Conservation (phyloP, 2,329 filamentous ascomycete genomes). For the Byssochlamys sp. region DNA sequence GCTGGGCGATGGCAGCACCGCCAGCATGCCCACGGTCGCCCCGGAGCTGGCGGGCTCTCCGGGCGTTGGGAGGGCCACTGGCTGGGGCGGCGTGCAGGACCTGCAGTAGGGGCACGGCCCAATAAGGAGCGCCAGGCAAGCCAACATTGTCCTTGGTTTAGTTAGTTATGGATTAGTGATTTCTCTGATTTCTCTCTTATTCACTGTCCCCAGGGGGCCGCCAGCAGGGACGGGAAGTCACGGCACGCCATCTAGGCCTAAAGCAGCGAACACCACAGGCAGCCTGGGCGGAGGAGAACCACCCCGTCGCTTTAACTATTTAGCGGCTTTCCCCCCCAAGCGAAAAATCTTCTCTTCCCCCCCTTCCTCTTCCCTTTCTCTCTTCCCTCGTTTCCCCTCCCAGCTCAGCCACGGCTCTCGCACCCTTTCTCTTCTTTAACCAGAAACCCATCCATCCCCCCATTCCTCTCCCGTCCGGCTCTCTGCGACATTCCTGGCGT, state of each 20-base stretch:
- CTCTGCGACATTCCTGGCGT: conserved; percentile 22
- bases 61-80: neutral
- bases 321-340: conserved; percentile 5
- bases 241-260: conserved; percentile 8
- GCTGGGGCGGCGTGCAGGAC: neutral
- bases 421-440: conserved; percentile 35
- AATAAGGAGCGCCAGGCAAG: neutral
- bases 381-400: conserved; percentile 24
- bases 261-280: conserved; percentile 8
- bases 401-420: conserved; percentile 42
- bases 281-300: neutral
- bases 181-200: too few species aligned
- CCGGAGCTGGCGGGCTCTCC: too few species aligned
- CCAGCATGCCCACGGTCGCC: too few species aligned
- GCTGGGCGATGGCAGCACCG: too few species aligned
- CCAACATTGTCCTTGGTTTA: too few species aligned
- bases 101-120: neutral
- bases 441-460: conserved; percentile 15
- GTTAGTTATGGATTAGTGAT: too few species aligned
- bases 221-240: neutral
- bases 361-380: conserved; percentile 3
- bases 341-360: conserved; percentile 13
- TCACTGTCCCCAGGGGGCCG: neutral
- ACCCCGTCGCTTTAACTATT: conserved; percentile 3
- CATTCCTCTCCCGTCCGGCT: conserved; percentile 14